A percentile compares a stretch with the other conserved stretches of the same genome.
These are phyloP conservation scores for Beauveria caledonica DNA, from an alignment of 2,329 filamentous ascomycete species.

Conservation along the genomic window DNA sequence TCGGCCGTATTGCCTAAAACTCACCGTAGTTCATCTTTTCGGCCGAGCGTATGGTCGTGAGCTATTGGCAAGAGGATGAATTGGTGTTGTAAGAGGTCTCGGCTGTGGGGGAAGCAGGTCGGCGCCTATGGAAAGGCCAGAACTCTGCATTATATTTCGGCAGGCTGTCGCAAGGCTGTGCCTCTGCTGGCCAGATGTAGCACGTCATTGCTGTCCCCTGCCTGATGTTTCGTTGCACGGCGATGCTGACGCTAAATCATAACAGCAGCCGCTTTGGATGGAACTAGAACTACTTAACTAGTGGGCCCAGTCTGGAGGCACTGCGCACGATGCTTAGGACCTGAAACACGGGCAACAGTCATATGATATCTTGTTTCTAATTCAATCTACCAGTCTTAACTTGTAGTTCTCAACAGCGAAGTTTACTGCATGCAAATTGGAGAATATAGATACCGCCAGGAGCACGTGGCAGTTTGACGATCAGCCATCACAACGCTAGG, in stretches of 20 bases:
- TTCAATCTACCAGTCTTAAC: not conserved
- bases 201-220: not conserved
- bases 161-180: not conserved
- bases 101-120: too few species aligned
- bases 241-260: not conserved
- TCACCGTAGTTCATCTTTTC: conserved; percentile 7
- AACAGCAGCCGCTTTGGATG: not conserved
- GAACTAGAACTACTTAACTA: not conserved
- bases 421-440: not conserved
- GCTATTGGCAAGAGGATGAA: too few species aligned
- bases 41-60: not conserved
- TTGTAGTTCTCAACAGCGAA: not conserved
- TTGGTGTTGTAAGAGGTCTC: not conserved
- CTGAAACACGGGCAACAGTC: not conserved
- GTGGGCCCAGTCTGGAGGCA: not conserved
- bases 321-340: not conserved
- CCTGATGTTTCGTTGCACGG: not conserved
- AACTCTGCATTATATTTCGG: not conserved
- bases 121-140: not conserved
- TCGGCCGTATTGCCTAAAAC: not conserved
- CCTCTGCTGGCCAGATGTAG: not conserved
- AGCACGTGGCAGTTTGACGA: not conserved
- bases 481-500: not conserved
- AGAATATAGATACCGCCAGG: not conserved
- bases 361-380: not conserved